A percentile compares a stretch with the other conserved stretches of the same genome.
Conservation (phyloP, 208 protist species). For the Phytomonas francai region DNA sequence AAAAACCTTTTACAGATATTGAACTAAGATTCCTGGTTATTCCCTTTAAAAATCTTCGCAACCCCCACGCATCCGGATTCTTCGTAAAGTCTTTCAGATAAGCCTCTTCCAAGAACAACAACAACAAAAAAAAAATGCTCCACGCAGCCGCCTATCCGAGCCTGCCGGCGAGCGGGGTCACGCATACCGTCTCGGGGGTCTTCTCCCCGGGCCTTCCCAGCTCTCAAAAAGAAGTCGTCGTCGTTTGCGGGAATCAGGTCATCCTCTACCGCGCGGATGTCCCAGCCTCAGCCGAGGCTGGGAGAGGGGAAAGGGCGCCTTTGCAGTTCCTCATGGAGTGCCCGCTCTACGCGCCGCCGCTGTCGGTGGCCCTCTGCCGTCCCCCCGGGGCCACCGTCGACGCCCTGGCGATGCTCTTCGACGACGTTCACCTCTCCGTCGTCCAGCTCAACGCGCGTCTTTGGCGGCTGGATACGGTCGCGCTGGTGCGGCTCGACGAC, state of each 20-base stretch:
- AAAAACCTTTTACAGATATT: not conserved
- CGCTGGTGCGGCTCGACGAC: constrained; percentile 77
- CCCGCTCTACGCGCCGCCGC: constrained; percentile 54
- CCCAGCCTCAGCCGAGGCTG: not conserved
- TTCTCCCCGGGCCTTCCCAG: constrained; percentile 33
- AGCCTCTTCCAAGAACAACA: constrained; percentile 4
- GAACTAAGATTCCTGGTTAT: not conserved
- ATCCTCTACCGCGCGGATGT: constrained; percentile 41
- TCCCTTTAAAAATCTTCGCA: too few relatives aligned
- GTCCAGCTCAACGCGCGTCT: constrained; percentile 55
- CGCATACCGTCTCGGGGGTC: constrained; percentile 60
- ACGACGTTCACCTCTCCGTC: constrained; percentile 83
- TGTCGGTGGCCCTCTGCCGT: constrained; percentile 39
- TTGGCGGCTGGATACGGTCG: constrained; percentile 57
- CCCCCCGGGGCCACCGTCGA: constrained; percentile 45
- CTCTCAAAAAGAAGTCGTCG: constrained; percentile 34
- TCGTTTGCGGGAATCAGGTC: constrained; percentile 63
- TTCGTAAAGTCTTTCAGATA: too few relatives aligned
- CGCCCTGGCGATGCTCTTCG: constrained; percentile 64
- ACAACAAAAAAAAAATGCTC: constrained; percentile 32
- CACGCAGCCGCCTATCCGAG: constrained; percentile 64
- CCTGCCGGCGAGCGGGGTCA: constrained; percentile 62
- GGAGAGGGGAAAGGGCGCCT: not conserved
- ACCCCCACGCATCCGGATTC: too few relatives aligned
- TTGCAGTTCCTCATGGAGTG: constrained; percentile 31